Evolutionary conservation across 495 filamentous ascomycete species (phyloP), one percentile per base, ranked within the genome.

Genomic region (Niebla homalea): DNA sequence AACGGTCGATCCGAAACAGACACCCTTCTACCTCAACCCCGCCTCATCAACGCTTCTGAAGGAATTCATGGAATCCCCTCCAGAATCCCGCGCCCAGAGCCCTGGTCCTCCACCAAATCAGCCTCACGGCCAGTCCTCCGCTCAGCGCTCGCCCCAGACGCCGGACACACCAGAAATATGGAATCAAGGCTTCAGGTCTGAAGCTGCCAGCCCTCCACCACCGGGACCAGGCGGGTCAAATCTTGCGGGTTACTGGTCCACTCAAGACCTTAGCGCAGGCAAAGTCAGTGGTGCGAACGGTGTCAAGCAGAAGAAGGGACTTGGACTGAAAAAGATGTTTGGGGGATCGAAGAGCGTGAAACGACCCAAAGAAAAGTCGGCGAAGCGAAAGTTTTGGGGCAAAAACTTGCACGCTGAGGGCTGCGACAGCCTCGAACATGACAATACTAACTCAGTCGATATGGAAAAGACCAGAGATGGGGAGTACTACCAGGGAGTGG

Each of bases 11-110:
- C 54, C 55, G 4, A 57, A 44, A 20, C 58, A 57, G 5, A 51
- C 50, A 16, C 58, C 58, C 2, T 57, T 60, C 32, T 60, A 60
- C 36, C 49, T 60, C 12, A 57, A 60, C 18, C 53, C 58, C 5
- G 58, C 51, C 26, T 61, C 58, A 12, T 58, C 56, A 1, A 37
- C 53, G 20, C 52, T 56, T 36, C 49, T 61, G 4, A 55, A 56
- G 32, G 58, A 61, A 25, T 61, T 61, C 44, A 53, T 61, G 1
- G 41, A 47, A 36, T 56, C 55, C 11, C 58, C 52, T 1, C 58
- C 58, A 5, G 52, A 56, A 48, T 53, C 58, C 3, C 22, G 18
- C 51, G 44, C 42, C 22, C 47, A 41, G 37, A 54, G 36, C 16
- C 39, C 46, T 23, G 46, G 44, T 29, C 55, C 51, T 26, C 40